Base-by-base conservation (phyloP, 441 rosid genomes). In the Breynia disticha region DNA sequence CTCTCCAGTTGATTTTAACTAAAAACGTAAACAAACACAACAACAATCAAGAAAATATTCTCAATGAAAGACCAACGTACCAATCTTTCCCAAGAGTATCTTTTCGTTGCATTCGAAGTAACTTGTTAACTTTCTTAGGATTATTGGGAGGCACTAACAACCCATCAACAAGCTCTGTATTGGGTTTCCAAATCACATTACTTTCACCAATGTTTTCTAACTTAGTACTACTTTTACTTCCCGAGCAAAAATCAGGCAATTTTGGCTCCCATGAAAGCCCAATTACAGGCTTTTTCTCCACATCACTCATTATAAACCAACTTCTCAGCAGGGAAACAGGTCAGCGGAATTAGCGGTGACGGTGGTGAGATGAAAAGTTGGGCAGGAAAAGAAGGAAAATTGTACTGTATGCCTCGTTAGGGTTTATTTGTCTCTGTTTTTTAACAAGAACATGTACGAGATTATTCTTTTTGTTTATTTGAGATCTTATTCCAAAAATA, bases 211-310 rank as follows among this genome's bases (percentile, higher is more conserved):
- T 58, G 53, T 53, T 55, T 52, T 17, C 50, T 8, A 59, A 54
- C 56, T 44, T 51, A 38, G 19, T 28, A n/a, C 17, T 47, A 10
- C 28, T 20, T 8, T 32, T 39, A 19, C 57, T 14, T 2, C 54
- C 59, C 37, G 65, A 54, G 2, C 72, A 55, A 1, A 75, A 68
- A 55, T 60, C 59, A 10, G 86, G 84, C 46, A 89, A 44, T 76
- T 81, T 80, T 38, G 99, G 99, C 63, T 86, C 76, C 97, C 97
- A 86, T 20, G 70, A 76, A 19, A 93, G 82, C 32, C 91, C 90
- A 4, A 88, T 83, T 64, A 74, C 53, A 8, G 91, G 68, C 66
- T 86, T 75, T 19, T 37, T 66, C 70, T 74, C 46, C 80, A 79
- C 81, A 57, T 19, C 42, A 0, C 43, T 24, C 21, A 7, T 19